Base-by-base conservation (phyloP, 371 early-diverging fungal genomes). In the Smittium culicis region DNA sequence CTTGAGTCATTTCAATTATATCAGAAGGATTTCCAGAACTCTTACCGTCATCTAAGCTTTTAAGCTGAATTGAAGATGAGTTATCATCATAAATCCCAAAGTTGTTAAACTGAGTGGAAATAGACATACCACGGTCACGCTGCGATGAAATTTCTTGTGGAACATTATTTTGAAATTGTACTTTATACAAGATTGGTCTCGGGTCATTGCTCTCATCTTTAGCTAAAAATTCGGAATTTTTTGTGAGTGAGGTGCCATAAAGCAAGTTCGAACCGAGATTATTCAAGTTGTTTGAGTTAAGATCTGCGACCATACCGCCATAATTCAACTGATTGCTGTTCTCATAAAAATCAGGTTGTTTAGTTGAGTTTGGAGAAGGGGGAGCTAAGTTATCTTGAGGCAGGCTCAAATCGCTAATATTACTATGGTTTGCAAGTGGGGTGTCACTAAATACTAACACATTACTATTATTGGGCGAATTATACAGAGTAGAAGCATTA, bases 401-500 rank as follows among this genome's bases (percentile, higher is more conserved):
- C 5, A 45, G 20, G 45, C 20, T 45, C n/a, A n/a, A n/a, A n/a
- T 45, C 45, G 45, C 20, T 45, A 11, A 20, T 11, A 45, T 45
- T 20, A 45, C 20, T 45, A 11, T 45, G 45, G 20, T 5, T 45
- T 45, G 20, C 20, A 11, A 20, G 5, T 11, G 45, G 20, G 20
- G 5, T 45, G 11, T 20, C 45, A 45, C 20, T 11, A 45, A n/a
- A n/a, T n/a, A n/a, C n/a, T n/a, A 45, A 5, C 45, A 45, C 5
- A 20, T 20, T 20, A 45, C 45, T 45, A 11, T 45, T 45, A 45
- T 45, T 45, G 20, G 45, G 45, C 5, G 45, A 45, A 45, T 56
- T 33, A 34, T n/a, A 67, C n/a, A 34, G 8, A 62, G 62, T 62
- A 65, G 66, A 67, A 25, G n/a, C 64, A 3, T 72, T 67, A 54